Percentiles rank a stretch among this genome's conserved stretches.
phyloP scores from a whole-genome alignment of 805 yeast species.

The Tetrapisispora pingtungensis region DNA sequence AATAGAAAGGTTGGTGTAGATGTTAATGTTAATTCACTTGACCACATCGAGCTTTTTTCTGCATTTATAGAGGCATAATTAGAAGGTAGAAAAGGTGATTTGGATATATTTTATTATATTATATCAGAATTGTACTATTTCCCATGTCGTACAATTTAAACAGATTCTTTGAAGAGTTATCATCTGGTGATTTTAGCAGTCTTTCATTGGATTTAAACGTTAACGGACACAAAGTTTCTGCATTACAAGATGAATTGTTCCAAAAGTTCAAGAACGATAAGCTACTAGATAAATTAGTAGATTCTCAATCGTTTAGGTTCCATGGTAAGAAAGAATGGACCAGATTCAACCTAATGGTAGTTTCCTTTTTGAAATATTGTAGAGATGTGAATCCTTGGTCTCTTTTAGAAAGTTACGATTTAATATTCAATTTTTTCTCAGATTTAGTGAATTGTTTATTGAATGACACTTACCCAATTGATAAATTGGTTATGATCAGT shows the following conservation, averaged over 20 bases:
- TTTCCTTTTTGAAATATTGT: conserved; percentile 39
- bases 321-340: conserved; percentile 17
- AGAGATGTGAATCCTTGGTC: conserved; percentile 47
- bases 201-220: conserved; percentile 23
- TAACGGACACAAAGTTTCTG: conserved; percentile 27
- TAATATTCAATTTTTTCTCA: conserved; percentile 34
- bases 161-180: conserved; percentile 15
- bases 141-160: conserved; percentile 3
- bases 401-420: conserved; percentile 39
- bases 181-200: conserved; percentile 12
- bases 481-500: conserved; percentile 15
- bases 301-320: conserved; percentile 10
- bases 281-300: conserved; percentile 12
- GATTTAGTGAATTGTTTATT: conserved; percentile 38
- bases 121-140: too few species aligned
- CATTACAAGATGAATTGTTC: conserved; percentile 27
- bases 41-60: too few species aligned
- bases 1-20: too few species aligned
- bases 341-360: conserved; percentile 36
- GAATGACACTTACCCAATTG: conserved; percentile 32
- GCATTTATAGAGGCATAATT: too few species aligned
- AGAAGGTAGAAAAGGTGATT: too few species aligned
- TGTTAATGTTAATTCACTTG: too few species aligned
- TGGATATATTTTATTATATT: too few species aligned
- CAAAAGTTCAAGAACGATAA: conserved; percentile 5